These are phyloP conservation scores for Paramecium pentaurelia DNA, from an alignment of 73 alveolate species.

Conservation along the genomic window DNA sequence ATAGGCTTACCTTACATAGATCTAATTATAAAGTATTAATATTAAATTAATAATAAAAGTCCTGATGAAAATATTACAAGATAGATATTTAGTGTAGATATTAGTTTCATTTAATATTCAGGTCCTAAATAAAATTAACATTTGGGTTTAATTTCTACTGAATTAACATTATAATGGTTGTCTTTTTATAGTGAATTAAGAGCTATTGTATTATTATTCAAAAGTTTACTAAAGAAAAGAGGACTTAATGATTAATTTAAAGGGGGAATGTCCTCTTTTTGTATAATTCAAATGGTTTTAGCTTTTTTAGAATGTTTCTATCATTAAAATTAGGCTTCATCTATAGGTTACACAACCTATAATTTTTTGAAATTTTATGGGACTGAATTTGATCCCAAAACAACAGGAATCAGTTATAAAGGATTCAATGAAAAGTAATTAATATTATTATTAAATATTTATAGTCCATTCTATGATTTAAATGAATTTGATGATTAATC, in stretches of 20 bases:
- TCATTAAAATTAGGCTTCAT: not conserved
- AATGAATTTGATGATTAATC: slow-evolving; percentile 5
- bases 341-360: slow-evolving; percentile 28
- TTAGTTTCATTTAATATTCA: slow-evolving; percentile 33
- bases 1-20: not conserved
- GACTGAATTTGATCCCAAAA: slow-evolving; percentile 15
- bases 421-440: not conserved
- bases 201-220: not conserved
- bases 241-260: slow-evolving; percentile 30
- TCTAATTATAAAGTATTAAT: not conserved
- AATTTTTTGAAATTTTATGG: slow-evolving; percentile 31
- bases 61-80: not conserved
- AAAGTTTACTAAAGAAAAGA: not conserved
- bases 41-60: not conserved
- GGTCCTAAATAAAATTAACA: slow-evolving; percentile 37
- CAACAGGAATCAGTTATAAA: slow-evolving; percentile 16
- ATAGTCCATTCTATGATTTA: slow-evolving; percentile 1
- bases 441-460: not conserved
- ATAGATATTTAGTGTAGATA: slow-evolving; percentile 40
- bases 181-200: slow-evolving; percentile 10
- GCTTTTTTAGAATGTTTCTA: not conserved
- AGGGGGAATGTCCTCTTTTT: slow-evolving; percentile 28
- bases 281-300: slow-evolving; percentile 10
- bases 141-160: slow-evolving; percentile 49
- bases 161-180: slow-evolving; percentile 42